Conservation (phyloP, 176 grass and related monocot genomes). For the Avena insularis region DNA sequence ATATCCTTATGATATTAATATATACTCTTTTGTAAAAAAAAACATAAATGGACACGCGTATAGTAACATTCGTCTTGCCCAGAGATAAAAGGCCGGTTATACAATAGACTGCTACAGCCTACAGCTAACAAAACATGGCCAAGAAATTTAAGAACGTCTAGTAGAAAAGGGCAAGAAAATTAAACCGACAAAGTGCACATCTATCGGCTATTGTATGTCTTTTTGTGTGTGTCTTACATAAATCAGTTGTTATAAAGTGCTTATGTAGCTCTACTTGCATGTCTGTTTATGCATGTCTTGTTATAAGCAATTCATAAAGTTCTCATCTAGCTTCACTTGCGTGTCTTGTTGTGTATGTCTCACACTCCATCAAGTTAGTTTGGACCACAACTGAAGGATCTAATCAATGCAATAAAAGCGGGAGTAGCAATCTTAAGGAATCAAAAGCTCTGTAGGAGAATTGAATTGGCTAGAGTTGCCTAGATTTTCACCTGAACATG, state of each 20-base stretch:
- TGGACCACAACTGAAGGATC: constrained; percentile 39
- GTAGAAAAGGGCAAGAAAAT: background rate
- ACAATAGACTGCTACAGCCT: constrained; percentile 38
- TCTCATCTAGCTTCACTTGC: background rate
- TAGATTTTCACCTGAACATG: constrained; percentile 10
- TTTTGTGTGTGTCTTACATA: constrained; percentile 34
- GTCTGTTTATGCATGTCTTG: constrained; percentile 47
- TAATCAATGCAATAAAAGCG: constrained; percentile 36
- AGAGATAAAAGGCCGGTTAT: constrained; percentile 32
- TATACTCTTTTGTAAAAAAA: no score
- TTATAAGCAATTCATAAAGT: constrained; percentile 33
- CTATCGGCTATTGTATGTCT: constrained; percentile 18
- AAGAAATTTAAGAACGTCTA: background rate
- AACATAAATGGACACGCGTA: background rate
- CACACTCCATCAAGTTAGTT: constrained; percentile 38
- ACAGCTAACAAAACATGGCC: constrained; percentile 18
- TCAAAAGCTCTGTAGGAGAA: background rate
- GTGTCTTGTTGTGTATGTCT: constrained; percentile 48
- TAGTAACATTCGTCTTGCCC: constrained; percentile 29
- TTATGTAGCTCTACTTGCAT: constrained; percentile 39
- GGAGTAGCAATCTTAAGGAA: constrained; percentile 32
- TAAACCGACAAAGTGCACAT: constrained; percentile 16
- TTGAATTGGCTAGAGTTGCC: constrained; percentile 31
- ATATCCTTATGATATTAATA: no score
- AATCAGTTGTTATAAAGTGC: constrained; percentile 47